Base-by-base conservation (phyloP, 2,329 filamentous ascomycete genomes). In the Beauveria rudraprayagi region DNA sequence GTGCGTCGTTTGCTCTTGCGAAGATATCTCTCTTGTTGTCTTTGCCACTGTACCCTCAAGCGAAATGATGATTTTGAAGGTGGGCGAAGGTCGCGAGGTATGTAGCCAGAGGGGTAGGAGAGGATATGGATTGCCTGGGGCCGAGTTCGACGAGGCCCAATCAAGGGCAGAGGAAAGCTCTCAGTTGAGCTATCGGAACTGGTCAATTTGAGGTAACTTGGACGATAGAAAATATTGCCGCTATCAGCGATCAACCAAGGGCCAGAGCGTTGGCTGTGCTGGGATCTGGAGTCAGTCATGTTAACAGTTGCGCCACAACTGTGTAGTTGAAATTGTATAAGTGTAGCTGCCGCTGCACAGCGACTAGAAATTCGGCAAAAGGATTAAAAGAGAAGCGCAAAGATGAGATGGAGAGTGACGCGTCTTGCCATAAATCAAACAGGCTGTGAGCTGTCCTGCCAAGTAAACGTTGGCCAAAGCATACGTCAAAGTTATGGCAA, bases 21-120 rank as follows among this genome's bases (percentile, higher is more conserved):
- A 46, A 37, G 1, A 22, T 22, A 5, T 14, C 11, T 43, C 0
- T 26, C 44, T 28, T 56, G 16, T 14, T 16, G 48, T 41, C 46
- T 22, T 14, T 24, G 9, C 16, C 56, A 43, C 16, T 44, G 50
- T 26, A 48, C 48, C 6, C 44, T 17, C 7, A 51, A 24, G 22
- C 61, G 8, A 8, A 65, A 62, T 72, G 77, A 53, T 66, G 77
- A 53, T 66, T 70, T 62, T 70, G 76, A 65, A 73, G 62, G 62
- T 4, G 70, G 67, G 65, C 77, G 74, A 50, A 80, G 66, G 61
- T 81, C 78, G 62, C 73, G 72, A 19, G 78, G 78, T 26, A 80
- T 70, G 67, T 77, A 77, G 58, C 75, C 75, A 2, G 74, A 67
- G 3, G 75, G 75, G 60, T 73, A 77, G 30, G 74, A 76, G 63